A percentile compares a stretch with the other conserved stretches of the same genome.
Conservation (phyloP, 768 basidiomycete species). For the Mycena amicta region DNA sequence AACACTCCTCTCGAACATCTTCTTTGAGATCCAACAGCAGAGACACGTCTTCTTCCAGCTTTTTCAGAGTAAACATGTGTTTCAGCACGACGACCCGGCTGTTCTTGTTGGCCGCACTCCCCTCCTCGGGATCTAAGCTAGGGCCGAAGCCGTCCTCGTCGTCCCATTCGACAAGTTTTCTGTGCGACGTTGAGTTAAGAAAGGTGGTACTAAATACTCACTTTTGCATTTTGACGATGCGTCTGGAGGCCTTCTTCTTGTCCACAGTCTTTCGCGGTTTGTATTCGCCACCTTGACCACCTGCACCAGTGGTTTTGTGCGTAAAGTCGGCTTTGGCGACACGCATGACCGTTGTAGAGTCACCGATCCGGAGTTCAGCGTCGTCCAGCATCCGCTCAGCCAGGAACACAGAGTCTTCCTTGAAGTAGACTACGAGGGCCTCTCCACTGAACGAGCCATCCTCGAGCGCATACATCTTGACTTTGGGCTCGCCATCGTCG, state of each 20-base stretch:
- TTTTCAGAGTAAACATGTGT: constrained; percentile 89
- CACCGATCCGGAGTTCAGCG: constrained; percentile 85
- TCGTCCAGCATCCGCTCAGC: constrained; percentile 89
- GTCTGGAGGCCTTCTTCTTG: constrained; percentile 74
- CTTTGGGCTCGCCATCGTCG: constrained; percentile 86
- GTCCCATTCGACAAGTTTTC: constrained; percentile 93
- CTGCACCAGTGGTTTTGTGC: constrained; percentile 58
- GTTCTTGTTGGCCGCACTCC: constrained; percentile 49
- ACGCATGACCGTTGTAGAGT: constrained; percentile 69
- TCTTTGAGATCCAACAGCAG: constrained; percentile 92
- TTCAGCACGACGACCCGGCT: constrained; percentile 89
- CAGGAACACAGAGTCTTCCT: constrained; percentile 90
- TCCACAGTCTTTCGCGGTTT: constrained; percentile 67
- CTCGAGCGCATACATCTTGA: constrained; percentile 93
- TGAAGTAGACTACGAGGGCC: constrained; percentile 95
- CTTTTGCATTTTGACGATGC: constrained; percentile 89
- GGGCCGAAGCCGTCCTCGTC: constrained; percentile 93
- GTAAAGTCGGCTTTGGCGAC: constrained; percentile 78
- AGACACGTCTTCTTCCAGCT: constrained; percentile 83
- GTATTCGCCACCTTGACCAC: constrained; percentile 38
- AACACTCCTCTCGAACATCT: constrained; percentile 93
- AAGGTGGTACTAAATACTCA: constrained; percentile 34
- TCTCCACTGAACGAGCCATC: constrained; percentile 91
- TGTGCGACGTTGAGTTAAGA: constrained; percentile 31
- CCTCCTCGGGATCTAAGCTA: constrained; percentile 56